Evolutionary conservation across 495 filamentous ascomycete genomes (phyloP), one percentile per base, ranked within the genome.

Genomic region (Aspergillus conjunctus): DNA sequence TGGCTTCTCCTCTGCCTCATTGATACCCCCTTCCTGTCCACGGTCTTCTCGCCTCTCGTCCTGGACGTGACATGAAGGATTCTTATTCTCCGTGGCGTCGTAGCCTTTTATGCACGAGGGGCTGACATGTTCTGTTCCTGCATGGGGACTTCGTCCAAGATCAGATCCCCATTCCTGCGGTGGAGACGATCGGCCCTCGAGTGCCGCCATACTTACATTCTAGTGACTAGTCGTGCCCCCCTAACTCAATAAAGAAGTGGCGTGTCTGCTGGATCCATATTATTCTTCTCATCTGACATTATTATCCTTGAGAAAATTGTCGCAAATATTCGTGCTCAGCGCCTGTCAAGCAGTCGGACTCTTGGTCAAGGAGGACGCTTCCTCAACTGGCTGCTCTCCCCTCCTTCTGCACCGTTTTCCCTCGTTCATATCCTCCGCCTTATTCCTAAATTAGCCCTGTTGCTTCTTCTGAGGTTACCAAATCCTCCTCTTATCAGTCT

Each of bases 101-200:
- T 21, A 37, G 46, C 48, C n/a, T 54, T 51, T 51, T n/a, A 57
- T 57, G 61, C 67, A 69, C 63, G 64, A 69, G 63, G 60, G 53
- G 56, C 56, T 59, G 56, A 50, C 59, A 59, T 60, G 58, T 51
- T 51, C 50, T 60, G 58, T 51, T 51, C 50, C 60, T 60, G 58
- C 58, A 60, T 54, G 58, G 51, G 58, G 43, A 20, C 39, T 15
- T 54, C 22, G 53, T 48, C 44, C 44, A 68, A 63, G 67, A 65
- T 63, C 65, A 63, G 67, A 65, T 63, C 65, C 62, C 67, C 62
- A 61, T 66, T 60, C 62, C 56, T 62, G n/a, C 41, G 50, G 68
- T 70, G 68, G 68, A 51, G 68, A 63, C 58, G 68, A 70, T 70
- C 65, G 63, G 60, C 68, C 63, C 43, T 66, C 63, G 57, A 62